Conservation (phyloP, 331 rosid species). For the Dryas integrifolia region DNA sequence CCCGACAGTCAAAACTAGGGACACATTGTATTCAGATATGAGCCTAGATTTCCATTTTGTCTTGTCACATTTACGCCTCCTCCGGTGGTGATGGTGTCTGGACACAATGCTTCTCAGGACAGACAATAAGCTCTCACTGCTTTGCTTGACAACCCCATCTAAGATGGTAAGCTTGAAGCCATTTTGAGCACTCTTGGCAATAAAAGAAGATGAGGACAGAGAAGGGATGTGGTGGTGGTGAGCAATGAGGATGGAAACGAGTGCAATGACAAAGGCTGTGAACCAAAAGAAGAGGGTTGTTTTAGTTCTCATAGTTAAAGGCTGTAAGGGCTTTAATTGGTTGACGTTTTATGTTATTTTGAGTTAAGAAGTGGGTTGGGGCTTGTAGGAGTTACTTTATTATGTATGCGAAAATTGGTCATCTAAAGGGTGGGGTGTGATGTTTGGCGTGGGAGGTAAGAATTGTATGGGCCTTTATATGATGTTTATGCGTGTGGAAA, state of each 20-base stretch:
- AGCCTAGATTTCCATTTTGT: conserved; percentile 43
- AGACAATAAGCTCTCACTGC: conserved; percentile 43
- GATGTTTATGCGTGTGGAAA: conserved; percentile 24
- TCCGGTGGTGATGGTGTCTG: conserved; percentile 13
- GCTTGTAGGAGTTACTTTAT: background rate
- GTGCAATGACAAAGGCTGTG: conserved; percentile 31
- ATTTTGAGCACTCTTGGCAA: conserved; percentile 11
- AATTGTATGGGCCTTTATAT: conserved; percentile 23
- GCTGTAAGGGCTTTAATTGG: background rate
- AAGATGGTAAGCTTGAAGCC: conserved; percentile 26
- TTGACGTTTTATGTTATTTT: background rate
- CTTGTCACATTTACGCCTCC: conserved; percentile 36
- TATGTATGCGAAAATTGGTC: conserved; percentile 1
- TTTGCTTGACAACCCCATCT: conserved; percentile 32
- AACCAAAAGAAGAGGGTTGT: conserved; percentile 33
- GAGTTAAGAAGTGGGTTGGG: conserved; percentile 7
- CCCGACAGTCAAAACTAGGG: conserved; percentile 55
- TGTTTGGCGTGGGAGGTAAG: conserved; percentile 55
- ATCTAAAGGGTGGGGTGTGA: conserved; percentile 22
- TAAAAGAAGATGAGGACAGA: conserved; percentile 1
- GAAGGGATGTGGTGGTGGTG: conserved; percentile 1
- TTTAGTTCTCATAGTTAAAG: conserved; percentile 31
- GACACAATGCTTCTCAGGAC: conserved; percentile 31
- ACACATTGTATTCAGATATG: conserved; percentile 45
- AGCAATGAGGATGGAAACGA: conserved; percentile 28